Base-by-base conservation (phyloP, 257 asterid species). In the Lantana camara region DNA sequence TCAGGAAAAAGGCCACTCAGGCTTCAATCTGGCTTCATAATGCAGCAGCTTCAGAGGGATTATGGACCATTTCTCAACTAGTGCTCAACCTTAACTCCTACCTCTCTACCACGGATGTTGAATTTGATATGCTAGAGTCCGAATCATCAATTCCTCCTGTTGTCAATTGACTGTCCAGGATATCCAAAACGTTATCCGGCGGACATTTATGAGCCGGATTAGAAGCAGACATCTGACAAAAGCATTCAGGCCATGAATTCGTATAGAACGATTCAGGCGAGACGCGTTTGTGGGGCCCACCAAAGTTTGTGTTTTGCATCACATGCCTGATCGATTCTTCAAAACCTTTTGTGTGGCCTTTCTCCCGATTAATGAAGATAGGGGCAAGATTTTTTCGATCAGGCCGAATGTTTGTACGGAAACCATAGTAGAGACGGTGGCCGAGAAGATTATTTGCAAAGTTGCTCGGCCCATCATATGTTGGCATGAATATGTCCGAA, bases 401-500 rank as follows among this genome's bases (percentile, higher is more conserved):
- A 5, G 96, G 99, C 60, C 77, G 79, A 64, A 94, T 83, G 78
- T 88, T 88, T 5, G 96, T 88, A 12, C 96, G 99, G 68, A 94
- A 94, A 62, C 97, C 95, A 64, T 85, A 94, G 80, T 90, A 94
- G 57, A 90, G 95, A 41, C 99, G 97, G 73, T 94, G 99, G 24
- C 99, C 99, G 1, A 94, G 95, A 71, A 94, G 96, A 64, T 94
- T 90, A 68, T 94, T 90, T 0, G 99, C 97, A 22, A 90, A 94
- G 82, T 94, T 94, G 80, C 97, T 94, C 4, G 97, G 99, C 45
- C 99, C 97, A 60, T 94, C 99, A 72, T 94, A 90, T 34, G 99
- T 94, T 66, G 99, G 95, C 96, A 94, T 84, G 87, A 94, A 94
- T 75, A 90, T 78, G 69, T 94, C 99, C 2, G 99, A 64, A 12